Evolutionary conservation across 1,139 yeast species (phyloP), one percentile per base, ranked within the genome.

Genomic region (Insectozyma bohioensis): DNA sequence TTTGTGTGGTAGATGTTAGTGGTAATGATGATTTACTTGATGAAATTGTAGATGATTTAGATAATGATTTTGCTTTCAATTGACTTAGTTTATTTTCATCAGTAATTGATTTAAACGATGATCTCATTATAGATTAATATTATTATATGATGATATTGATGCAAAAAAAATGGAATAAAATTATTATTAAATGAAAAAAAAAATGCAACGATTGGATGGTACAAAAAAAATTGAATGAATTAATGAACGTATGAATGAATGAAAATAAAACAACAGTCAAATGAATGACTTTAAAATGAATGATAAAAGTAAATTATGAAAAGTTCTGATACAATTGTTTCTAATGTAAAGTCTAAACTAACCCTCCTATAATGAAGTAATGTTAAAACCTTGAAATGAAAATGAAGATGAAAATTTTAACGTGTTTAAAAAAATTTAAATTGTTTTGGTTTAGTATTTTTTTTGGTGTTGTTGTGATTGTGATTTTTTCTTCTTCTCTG

Each of bases 71-170:
- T 13, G 16, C 5, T 19, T 9, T 28, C 14, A 28, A 20, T 20
- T 34, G 39, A 20, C 28, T 30, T 10, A 34, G 24, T 23, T 36
- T 36, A 26, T 43, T 41, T 30, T 43, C 47, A 30, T 43, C 44
- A 26, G 25, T 34, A 31, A 37, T 24, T 5, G 45, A 24, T 30
- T 33, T 39, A 24, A 25, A 36, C 13, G n/a, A n/a, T n/a, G 43
- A 22, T 30, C 33, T 38, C 46, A 42, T 42, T 5, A 14, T 30
- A 20, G 21, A 22, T 20, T 26, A 8, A 20, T n/a, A 6, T 9
- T 13, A 20, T 8, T 8, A 17, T 14, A 20, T n/a, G 30, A 15
- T n/a, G 9, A 12, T 3, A 7, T 15, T 26, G 22, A 9, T 24
- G 16, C 14, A 5, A 12, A 7, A 12, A 16, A 6, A 6, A 28